phyloP scores from a whole-genome alignment of 495 filamentous ascomycete genomes.

The Penicillium cinerascens region DNA sequence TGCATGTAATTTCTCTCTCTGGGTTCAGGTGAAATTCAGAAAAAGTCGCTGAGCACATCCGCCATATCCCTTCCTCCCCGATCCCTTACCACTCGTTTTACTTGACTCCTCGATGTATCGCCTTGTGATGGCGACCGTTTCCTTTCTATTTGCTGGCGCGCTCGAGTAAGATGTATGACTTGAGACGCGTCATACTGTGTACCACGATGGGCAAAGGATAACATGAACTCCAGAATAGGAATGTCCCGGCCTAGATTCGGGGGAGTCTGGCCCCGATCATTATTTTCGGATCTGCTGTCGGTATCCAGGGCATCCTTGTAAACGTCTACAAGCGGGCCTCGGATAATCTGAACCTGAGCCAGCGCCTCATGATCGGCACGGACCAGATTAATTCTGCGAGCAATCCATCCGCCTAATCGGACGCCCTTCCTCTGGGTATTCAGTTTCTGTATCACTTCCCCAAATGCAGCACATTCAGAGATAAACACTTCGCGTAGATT shows the following conservation, averaged over 20 bases:
- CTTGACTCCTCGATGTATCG: neutral
- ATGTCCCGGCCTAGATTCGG: neutral
- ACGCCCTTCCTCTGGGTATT: neutral
- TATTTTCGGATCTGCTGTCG: neutral
- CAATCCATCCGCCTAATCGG: neutral
- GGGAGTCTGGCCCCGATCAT: neutral
- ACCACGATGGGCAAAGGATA: neutral
- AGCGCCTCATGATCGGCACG: neutral
- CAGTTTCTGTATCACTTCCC: neutral
- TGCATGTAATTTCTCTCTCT: neutral
- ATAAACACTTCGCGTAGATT: constrained; percentile 27
- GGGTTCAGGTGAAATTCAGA: neutral
- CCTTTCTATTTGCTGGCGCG: neutral
- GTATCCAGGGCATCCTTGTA: neutral
- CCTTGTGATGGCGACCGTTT: neutral
- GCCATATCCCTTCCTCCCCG: neutral
- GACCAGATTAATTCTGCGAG: neutral
- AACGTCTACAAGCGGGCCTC: too few relatives aligned
- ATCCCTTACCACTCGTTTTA: neutral
- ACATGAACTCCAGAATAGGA: neutral
- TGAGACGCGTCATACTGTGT: neutral
- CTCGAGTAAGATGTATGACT: neutral
- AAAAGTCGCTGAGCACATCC: neutral
- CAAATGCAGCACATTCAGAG: constrained; percentile 18
- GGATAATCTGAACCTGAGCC: neutral